Conservation (phyloP, 2,329 filamentous ascomycete genomes). For the Hypoxylon sp. region DNA sequence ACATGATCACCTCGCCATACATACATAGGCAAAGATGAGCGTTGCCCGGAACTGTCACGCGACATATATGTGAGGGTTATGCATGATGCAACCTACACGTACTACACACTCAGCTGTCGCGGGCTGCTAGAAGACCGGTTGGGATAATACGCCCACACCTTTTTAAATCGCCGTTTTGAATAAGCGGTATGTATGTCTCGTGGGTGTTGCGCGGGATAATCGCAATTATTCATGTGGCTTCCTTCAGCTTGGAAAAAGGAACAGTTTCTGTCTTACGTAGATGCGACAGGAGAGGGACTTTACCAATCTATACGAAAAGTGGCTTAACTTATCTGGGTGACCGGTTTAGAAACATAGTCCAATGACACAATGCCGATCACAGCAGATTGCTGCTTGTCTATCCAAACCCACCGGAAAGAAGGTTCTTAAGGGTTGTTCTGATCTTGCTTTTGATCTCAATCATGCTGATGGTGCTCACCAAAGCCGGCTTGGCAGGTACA, state of each 20-base stretch:
- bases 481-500: conserved; percentile 42
- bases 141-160: conserved; percentile 33
- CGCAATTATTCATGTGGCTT: conserved; percentile 18
- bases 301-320: conserved; percentile 3
- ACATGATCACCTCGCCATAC: conserved; percentile 23
- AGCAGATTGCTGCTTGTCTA: conserved; percentile 8
- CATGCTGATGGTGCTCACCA: conserved; percentile 22
- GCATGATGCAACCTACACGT: conserved; percentile 43
- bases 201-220: conserved; percentile 26
- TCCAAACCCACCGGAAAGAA: conserved; percentile 26
- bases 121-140: conserved; percentile 20
- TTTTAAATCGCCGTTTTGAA: conserved; percentile 1
- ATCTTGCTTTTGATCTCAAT: conserved; percentile 42
- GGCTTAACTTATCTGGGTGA: conserved; percentile 17
- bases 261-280: conserved; percentile 4
- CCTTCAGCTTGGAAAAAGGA: conserved; percentile 9
- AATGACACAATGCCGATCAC: conserved; percentile 20
- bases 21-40: conserved; percentile 35
- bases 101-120: conserved; percentile 18
- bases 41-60: conserved; percentile 43
- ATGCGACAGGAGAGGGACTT: not conserved
- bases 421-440: conserved; percentile 23
- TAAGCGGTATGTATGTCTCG: conserved; percentile 33
- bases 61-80: conserved; percentile 43
- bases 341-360: conserved; percentile 1